phyloP scores from a whole-genome alignment of 441 rosid genomes.

The Melianthus villosus region DNA sequence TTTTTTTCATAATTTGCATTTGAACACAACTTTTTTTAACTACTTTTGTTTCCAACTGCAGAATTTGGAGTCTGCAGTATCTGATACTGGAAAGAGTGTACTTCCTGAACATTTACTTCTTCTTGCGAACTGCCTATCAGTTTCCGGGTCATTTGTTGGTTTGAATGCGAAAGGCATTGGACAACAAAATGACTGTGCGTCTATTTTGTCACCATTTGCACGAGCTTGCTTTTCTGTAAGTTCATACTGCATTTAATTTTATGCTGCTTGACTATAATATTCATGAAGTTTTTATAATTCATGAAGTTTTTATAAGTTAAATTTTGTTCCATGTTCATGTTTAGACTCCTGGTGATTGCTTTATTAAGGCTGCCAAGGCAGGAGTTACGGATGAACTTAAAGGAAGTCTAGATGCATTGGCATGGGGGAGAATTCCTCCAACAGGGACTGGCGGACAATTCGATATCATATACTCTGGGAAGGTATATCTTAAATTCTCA shows the following conservation, averaged over 20 bases:
- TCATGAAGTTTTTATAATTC: neutral
- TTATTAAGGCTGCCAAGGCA: slow-evolving; percentile 82
- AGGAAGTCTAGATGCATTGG: slow-evolving; percentile 71
- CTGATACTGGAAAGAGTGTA: slow-evolving; percentile 69
- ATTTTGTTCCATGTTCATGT: slow-evolving; percentile 24
- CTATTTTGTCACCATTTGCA: slow-evolving; percentile 53
- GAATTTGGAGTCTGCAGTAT: slow-evolving; percentile 61
- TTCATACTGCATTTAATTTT: slow-evolving; percentile 7
- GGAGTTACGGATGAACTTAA: slow-evolving; percentile 55
- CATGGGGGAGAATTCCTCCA: slow-evolving; percentile 74
- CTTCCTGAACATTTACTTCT: slow-evolving; percentile 61
- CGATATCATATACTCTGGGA: slow-evolving; percentile 45
- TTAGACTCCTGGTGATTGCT: slow-evolving; percentile 77
- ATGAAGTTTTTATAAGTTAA: slow-evolving; percentile 1
- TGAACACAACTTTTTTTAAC: neutral
- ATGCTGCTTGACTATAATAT: neutral
- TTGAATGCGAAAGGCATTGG: slow-evolving; percentile 63
- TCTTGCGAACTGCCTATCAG: slow-evolving; percentile 55
- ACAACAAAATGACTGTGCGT: slow-evolving; percentile 46
- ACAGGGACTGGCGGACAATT: slow-evolving; percentile 72
- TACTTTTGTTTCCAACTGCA: slow-evolving; percentile 14
- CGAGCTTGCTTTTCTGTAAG: slow-evolving; percentile 92
- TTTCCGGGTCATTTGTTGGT: slow-evolving; percentile 81
- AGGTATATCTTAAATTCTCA: slow-evolving; percentile 24
- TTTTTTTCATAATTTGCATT: neutral